Conservation (phyloP, 305 asterid genomes). For the Plantago lanceolata region DNA sequence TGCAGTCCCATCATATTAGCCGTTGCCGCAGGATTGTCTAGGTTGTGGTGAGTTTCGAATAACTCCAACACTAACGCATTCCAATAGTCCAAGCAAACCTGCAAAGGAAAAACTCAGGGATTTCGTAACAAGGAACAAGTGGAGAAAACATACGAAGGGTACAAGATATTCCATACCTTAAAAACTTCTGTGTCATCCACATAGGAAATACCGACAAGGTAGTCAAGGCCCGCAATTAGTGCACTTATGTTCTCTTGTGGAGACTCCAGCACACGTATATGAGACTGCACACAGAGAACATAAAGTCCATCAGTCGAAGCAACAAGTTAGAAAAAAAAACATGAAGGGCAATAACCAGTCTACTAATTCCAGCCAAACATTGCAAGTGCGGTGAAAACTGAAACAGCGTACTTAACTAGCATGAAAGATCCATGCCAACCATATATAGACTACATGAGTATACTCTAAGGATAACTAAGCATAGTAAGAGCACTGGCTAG, state of each 20-base stretch:
- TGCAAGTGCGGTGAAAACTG: not conserved
- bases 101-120: slow-evolving; percentile 19
- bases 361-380: slow-evolving; percentile 10
- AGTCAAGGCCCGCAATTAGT: slow-evolving; percentile 78
- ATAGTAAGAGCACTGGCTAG: no score
- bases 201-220: slow-evolving; percentile 80
- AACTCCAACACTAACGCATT: slow-evolving; percentile 81
- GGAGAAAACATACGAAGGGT: slow-evolving; percentile 5
- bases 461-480: no score
- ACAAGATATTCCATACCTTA: slow-evolving; percentile 53
- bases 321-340: slow-evolving; percentile 13
- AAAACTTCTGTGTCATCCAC: slow-evolving; percentile 99
- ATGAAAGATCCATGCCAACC: no score
- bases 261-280: slow-evolving; percentile 77
- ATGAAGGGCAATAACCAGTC: slow-evolving; percentile 5
- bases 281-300: slow-evolving; percentile 56
- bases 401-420: no score
- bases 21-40: slow-evolving; percentile 64
- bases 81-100: slow-evolving; percentile 99
- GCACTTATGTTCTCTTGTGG: slow-evolving; percentile 67
- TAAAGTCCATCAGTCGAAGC: slow-evolving; percentile 13
- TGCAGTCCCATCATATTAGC: slow-evolving; percentile 82
- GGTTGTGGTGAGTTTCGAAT: slow-evolving; percentile 80
- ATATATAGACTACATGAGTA: no score
- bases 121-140: not conserved